phyloP scores from a whole-genome alignment of 164 flowering plant species.

The Dillenia turbinata region DNA sequence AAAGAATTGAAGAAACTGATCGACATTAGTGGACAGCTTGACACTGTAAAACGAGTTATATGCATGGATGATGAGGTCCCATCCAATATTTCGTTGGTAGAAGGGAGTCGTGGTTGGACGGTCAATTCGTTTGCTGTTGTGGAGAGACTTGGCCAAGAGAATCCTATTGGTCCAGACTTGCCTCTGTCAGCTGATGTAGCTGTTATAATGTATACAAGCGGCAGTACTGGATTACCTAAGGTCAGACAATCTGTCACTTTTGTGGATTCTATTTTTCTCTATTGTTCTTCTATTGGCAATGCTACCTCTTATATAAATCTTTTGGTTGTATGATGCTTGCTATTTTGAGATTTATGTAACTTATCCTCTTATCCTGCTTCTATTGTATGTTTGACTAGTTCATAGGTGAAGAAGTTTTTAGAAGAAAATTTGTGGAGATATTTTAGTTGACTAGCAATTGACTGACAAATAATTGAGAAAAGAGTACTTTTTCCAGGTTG shows the following conservation, averaged over 20 bases:
- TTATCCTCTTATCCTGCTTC: too few species aligned
- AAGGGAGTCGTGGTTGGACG: constrained; percentile 45
- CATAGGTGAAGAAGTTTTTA: too few species aligned
- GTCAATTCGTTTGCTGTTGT: constrained; percentile 59
- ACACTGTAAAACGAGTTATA: constrained; percentile 78
- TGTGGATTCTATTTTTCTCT: not conserved
- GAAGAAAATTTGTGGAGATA: too few species aligned
- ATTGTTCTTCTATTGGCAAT: too few species aligned
- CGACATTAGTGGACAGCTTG: constrained; percentile 76
- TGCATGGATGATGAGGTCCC: constrained; percentile 70
- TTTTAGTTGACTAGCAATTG: too few species aligned
- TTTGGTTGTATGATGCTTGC: too few species aligned
- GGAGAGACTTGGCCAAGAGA: constrained; percentile 60
- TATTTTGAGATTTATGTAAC: too few species aligned
- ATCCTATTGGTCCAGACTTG: constrained; percentile 56
- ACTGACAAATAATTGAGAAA: too few species aligned
- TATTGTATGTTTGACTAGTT: too few species aligned
- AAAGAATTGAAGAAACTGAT: constrained; percentile 80
- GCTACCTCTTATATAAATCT: too few species aligned
- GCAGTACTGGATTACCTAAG: constrained; percentile 99
- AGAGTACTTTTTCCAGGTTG: too few species aligned
- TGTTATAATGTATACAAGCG: constrained; percentile 99
- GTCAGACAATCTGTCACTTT: constrained; percentile 28
- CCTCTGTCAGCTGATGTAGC: constrained; percentile 88
- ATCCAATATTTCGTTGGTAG: constrained; percentile 28